Evolutionary conservation across 768 basidiomycete species (phyloP).

Genomic region (Russula vinacea): DNA sequence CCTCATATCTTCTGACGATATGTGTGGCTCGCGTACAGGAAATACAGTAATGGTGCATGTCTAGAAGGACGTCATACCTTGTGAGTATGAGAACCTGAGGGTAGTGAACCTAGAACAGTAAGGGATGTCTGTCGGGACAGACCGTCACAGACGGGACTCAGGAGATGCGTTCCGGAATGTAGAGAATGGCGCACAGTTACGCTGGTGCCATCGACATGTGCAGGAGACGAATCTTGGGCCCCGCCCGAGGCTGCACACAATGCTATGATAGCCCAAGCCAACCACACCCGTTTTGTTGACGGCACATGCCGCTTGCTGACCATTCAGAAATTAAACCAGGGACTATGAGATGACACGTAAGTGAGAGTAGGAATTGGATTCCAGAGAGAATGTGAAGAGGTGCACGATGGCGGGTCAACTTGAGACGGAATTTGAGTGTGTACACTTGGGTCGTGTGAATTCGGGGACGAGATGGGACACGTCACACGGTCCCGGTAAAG

Average conservation of each 20-base stretch:
- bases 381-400: background rate
- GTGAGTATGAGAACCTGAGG: conserved; percentile 12
- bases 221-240: conserved; percentile 24
- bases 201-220: conserved; percentile 22
- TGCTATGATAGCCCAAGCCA: conserved; percentile 36
- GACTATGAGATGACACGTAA: background rate
- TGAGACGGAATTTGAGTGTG: too few species aligned
- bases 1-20: background rate
- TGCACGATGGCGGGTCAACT: conserved; percentile 1
- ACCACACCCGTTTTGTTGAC: conserved; percentile 34
- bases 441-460: background rate
- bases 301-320: conserved; percentile 16
- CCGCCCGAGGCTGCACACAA: conserved; percentile 32
- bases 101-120: conserved; percentile 2
- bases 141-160: background rate
- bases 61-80: conserved; percentile 7
- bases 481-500: conserved; percentile 9
- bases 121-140: conserved; percentile 8
- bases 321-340: conserved; percentile 11
- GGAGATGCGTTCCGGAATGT: background rate
- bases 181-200: background rate
- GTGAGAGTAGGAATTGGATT: too few species aligned
- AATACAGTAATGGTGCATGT: background rate
- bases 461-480: conserved; percentile 3
- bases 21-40: background rate